phyloP scores from a whole-genome alignment of 2,329 filamentous ascomycete species.

The Chrysoporthe austroafricana region DNA sequence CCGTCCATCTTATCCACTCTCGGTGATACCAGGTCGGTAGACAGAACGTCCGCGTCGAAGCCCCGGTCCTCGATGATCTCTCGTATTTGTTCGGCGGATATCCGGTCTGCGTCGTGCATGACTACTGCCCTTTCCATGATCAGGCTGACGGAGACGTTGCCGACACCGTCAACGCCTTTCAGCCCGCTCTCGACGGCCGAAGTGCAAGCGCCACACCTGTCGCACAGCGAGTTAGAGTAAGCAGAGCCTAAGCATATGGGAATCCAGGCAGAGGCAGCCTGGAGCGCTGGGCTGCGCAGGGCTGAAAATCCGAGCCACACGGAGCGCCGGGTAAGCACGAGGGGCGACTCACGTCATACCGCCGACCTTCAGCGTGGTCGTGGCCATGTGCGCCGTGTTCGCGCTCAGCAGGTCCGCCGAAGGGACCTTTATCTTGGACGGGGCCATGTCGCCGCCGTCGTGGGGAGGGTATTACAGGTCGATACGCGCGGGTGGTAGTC shows the following conservation, averaged over 20 bases:
- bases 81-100: slow-evolving; percentile 75
- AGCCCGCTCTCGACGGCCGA: slow-evolving; percentile 94
- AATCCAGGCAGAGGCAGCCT: neutral
- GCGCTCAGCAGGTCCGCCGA: slow-evolving; percentile 44
- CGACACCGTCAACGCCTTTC: slow-evolving; percentile 77
- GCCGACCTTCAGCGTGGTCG: slow-evolving; percentile 86
- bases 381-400: slow-evolving; percentile 71
- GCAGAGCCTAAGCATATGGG: slow-evolving; percentile 4
- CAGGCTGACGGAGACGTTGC: slow-evolving; percentile 86
- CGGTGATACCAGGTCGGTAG: slow-evolving; percentile 71
- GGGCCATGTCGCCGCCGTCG: slow-evolving; percentile 49
- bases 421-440: slow-evolving; percentile 53
- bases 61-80: slow-evolving; percentile 91
- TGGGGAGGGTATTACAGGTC: neutral
- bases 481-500: neutral
- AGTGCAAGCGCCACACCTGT: slow-evolving; percentile 88
- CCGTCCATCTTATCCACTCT: slow-evolving; percentile 42
- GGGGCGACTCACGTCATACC: slow-evolving; percentile 72
- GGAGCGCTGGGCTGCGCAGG: neutral
- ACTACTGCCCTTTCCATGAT: slow-evolving; percentile 96
- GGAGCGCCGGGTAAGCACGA: neutral
- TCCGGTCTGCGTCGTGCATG: slow-evolving; percentile 77
- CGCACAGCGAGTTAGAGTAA: slow-evolving; percentile 41
- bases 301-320: slow-evolving; percentile 16
- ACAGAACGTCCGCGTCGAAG: slow-evolving; percentile 89